Conservation (phyloP, 2,329 filamentous ascomycete species). For the Salinomyces thailandicus region DNA sequence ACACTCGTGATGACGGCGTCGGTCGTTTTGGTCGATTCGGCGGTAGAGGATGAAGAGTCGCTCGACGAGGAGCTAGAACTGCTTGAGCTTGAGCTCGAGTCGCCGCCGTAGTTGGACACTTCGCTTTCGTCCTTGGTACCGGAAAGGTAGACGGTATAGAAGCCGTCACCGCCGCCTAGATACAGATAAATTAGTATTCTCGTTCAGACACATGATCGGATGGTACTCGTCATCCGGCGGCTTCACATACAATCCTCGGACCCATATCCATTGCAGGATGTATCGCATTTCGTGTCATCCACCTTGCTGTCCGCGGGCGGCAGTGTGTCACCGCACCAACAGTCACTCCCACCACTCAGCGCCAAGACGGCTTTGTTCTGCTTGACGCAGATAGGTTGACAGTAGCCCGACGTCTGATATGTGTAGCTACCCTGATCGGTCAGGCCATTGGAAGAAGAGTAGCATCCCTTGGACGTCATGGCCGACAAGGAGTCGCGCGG, state of each 20-base stretch:
- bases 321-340: conserved; percentile 62
- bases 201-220: too few species aligned
- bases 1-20: conserved; percentile 23
- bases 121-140: conserved; percentile 28
- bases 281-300: conserved; percentile 51
- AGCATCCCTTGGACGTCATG: conserved; percentile 40
- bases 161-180: conserved; percentile 49
- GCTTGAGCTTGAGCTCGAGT: conserved; percentile 11
- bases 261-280: conserved; percentile 53
- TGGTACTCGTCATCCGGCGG: too few species aligned
- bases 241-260: conserved; percentile 53
- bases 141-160: conserved; percentile 44
- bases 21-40: conserved; percentile 3
- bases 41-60: conserved; percentile 14
- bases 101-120: conserved; percentile 24
- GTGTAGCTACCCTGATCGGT: conserved; percentile 38
- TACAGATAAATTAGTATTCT: too few species aligned
- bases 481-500: conserved; percentile 1
- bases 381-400: conserved; percentile 41
- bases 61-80: conserved; percentile 12
- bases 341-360: conserved; percentile 50
- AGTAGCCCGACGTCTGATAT: conserved; percentile 47
- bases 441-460: conserved; percentile 37
- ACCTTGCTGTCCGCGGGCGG: conserved; percentile 49
- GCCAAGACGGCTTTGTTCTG: conserved; percentile 49